Base-by-base conservation (phyloP, 768 basidiomycete species). In the Ramaria sp. region DNA sequence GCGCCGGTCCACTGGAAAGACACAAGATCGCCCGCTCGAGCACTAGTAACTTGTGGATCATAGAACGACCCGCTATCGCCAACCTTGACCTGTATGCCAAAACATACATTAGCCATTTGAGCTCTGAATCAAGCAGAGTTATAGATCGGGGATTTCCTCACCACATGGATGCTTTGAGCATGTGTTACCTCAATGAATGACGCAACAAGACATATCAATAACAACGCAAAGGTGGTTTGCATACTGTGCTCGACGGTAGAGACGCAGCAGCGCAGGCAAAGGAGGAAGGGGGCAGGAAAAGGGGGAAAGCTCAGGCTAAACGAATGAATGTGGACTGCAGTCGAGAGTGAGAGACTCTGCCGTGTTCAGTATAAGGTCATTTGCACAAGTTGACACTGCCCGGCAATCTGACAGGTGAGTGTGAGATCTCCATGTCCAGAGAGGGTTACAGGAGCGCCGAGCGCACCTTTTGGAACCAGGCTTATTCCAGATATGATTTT, bases 51-150 rank as follows among this genome's bases (percentile, higher is more conserved):
- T 5, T 56, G 49, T 7, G 74, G 74, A 25, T 66, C 58, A 60
- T 66, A 75, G 59, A 73, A 71, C 52, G 70, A 71, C 24, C 72
- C 73, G 55, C 68, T 56, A 9, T 62, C 59, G 9, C 73, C 73
- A 24, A 75, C 73, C 3, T 34, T 61, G 16, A 75, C 67, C 73
- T 73, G 50, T 36, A 39, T 3, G 5, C 20, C 16, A 41, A n/a
- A 16, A 41, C 18, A 41, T n/a, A 7, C 16, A 18, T 41, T 41
- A 41, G 39, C 16, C 1, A 8, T 9, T 8, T 7, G 5, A 5
- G n/a, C 39, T n/a, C 6, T 8, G 16, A 4, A 34, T 34, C 2
- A 34, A 34, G 13, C 16, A 41, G 8, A n/a, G 10, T 41, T 1
- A 2, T n/a, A 7, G 7, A 41, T n/a, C 8, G 39, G 20, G 5